phyloP scores from a whole-genome alignment of 768 basidiomycete species.

The Trametes cingulata region DNA sequence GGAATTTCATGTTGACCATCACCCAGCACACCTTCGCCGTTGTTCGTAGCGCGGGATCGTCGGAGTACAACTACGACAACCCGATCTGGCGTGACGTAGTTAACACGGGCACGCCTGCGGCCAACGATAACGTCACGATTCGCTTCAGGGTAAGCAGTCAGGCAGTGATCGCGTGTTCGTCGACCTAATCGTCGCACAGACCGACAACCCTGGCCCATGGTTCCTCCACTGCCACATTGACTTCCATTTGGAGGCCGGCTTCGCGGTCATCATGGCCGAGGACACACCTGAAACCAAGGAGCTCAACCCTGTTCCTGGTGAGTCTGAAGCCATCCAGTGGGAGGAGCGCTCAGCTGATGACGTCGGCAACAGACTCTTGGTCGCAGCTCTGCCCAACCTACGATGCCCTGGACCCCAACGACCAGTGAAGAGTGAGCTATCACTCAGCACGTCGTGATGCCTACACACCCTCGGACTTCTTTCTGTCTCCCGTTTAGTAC shows the following conservation, averaged over 20 bases:
- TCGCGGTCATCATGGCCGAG: slow-evolving; percentile 45
- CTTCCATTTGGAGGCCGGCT: slow-evolving; percentile 65
- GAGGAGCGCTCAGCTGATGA: too few relatives aligned
- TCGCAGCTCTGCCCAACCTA: slow-evolving; percentile 16
- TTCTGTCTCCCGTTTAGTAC: neutral
- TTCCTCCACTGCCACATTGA: slow-evolving; percentile 83
- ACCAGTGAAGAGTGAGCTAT: slow-evolving; percentile 4
- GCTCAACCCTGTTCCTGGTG: slow-evolving; percentile 21
- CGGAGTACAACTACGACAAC: slow-evolving; percentile 37
- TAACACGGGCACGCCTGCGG: slow-evolving; percentile 14
- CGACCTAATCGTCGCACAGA: slow-evolving; percentile 7
- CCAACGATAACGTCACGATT: slow-evolving; percentile 27
- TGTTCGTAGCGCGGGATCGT: slow-evolving; percentile 36
- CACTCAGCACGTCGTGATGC: neutral
- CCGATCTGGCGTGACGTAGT: slow-evolving; percentile 38
- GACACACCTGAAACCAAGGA: slow-evolving; percentile 27
- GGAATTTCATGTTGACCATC: neutral
- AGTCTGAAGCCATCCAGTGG: neutral
- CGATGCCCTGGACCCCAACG: slow-evolving; percentile 5
- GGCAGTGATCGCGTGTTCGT: neutral
- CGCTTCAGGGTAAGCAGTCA: slow-evolving; percentile 24
- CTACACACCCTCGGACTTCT: neutral
- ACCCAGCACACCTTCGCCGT: slow-evolving; percentile 42
- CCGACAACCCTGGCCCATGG: slow-evolving; percentile 93
- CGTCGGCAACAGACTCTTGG: slow-evolving; percentile 8